phyloP scores from a whole-genome alignment of 495 filamentous ascomycete genomes.

The Annulohypoxylon bovei region DNA sequence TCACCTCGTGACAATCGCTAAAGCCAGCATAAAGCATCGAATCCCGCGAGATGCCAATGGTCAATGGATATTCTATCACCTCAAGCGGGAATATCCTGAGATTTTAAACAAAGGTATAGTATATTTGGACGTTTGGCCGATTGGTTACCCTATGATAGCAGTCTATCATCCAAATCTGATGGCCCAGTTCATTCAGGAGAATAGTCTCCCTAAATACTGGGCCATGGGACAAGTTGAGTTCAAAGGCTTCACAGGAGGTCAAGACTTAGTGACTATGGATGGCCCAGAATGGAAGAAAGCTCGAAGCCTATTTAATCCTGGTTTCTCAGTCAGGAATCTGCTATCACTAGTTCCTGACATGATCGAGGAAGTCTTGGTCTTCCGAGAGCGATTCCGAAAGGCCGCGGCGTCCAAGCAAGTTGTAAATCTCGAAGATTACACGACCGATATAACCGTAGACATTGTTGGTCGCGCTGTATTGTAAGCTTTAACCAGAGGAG shows the following conservation, averaged over 20 bases:
- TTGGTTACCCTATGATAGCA: conserved; percentile 48
- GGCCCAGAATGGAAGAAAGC: conserved; percentile 55
- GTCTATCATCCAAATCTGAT: conserved; percentile 50
- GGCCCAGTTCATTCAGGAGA: conserved; percentile 48
- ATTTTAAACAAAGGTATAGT: conserved; percentile 41
- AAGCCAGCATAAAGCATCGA: conserved; percentile 31
- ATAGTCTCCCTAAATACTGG: conserved; percentile 49
- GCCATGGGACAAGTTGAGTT: conserved; percentile 44
- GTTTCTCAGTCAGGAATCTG: conserved; percentile 55
- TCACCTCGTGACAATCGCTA: conserved; percentile 45
- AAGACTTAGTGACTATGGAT: conserved; percentile 50
- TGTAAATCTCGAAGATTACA: conserved; percentile 48
- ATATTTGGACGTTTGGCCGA: conserved; percentile 61
- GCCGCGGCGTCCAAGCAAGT: conserved; percentile 46
- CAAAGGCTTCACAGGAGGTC: conserved; percentile 44
- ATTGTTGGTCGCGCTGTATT: conserved; percentile 55
- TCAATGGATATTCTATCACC: conserved; percentile 28
- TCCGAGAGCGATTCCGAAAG: conserved; percentile 45
- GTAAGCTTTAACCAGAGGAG: conserved; percentile 36
- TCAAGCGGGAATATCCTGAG: conserved; percentile 43
- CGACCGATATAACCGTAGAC: conserved; percentile 54
- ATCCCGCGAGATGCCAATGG: conserved; percentile 40
- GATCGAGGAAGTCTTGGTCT: conserved; percentile 52
- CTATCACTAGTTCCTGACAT: conserved; percentile 53
- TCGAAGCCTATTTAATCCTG: conserved; percentile 57